phyloP scores from a whole-genome alignment of 2,329 filamentous ascomycete genomes.

The Knufia fluminis region DNA sequence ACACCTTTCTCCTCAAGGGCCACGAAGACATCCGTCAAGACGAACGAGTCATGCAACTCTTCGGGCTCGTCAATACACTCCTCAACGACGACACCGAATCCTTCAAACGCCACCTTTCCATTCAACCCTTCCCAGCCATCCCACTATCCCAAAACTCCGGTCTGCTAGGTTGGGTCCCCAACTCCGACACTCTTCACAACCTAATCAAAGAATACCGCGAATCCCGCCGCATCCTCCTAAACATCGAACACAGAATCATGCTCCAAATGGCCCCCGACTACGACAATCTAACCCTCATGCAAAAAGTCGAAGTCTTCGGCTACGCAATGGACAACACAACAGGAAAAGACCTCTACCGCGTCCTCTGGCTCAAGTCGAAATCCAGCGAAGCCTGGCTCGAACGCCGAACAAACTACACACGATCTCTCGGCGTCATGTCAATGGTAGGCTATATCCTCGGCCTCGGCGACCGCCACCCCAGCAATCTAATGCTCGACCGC shows the following conservation, averaged over 20 bases:
- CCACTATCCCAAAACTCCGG: constrained; percentile 94
- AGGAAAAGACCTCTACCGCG: constrained; percentile 93
- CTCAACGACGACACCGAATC: constrained; percentile 89
- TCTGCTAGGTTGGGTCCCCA: constrained; percentile 90
- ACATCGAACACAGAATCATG: constrained; percentile 99
- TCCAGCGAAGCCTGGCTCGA: constrained; percentile 97
- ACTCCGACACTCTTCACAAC: constrained; percentile 93
- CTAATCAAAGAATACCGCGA: constrained; percentile 97
- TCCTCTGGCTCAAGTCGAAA: constrained; percentile 98
- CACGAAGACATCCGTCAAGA: constrained; percentile 99
- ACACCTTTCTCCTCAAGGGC: constrained; percentile 91
- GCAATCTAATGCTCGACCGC: constrained; percentile 93
- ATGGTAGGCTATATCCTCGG: constrained; percentile 99
- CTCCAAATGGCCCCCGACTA: constrained; percentile 99
- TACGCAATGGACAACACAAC: constrained; percentile 99
- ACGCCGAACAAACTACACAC: constrained; percentile 95
- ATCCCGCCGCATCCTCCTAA: constrained; percentile 91
- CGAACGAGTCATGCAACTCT: constrained; percentile 98
- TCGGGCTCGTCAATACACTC: constrained; percentile 93
- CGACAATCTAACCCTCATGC: constrained; percentile 97
- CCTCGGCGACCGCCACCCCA: constrained; percentile 90
- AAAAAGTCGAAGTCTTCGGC: constrained; percentile 98
- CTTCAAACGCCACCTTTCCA: constrained; percentile 93
- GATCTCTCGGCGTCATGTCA: constrained; percentile 97
- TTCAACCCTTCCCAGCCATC: constrained; percentile 93